Conservation (phyloP, 345 rosid genomes). For the Eucalyptus coolabah region DNA sequence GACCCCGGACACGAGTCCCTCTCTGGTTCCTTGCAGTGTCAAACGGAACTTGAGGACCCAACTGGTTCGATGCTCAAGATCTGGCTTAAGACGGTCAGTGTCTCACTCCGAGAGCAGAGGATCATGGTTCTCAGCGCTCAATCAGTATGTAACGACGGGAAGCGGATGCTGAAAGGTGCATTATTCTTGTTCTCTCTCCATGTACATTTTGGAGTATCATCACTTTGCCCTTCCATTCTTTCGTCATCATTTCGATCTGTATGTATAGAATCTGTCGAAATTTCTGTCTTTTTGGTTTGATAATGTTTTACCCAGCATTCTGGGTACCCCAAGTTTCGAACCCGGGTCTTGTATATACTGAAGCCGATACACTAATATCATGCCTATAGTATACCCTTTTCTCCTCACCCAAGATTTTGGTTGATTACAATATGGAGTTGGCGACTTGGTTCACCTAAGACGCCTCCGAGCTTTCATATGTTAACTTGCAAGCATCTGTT, state of each 20-base stretch:
- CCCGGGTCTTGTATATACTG: neutral
- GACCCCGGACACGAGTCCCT: constrained; percentile 37
- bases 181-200: neutral
- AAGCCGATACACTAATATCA: neutral
- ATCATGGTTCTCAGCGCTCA: constrained; percentile 71
- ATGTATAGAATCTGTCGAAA: neutral
- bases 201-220: neutral
- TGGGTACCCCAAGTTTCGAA: neutral
- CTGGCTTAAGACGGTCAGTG: constrained; percentile 34
- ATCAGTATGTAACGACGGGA: constrained; percentile 55
- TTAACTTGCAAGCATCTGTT: neutral
- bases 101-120: constrained; percentile 34
- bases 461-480: neutral
- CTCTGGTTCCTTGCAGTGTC: constrained; percentile 19
- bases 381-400: neutral
- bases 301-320: neutral
- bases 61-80: constrained; percentile 37
- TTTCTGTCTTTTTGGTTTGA: neutral
- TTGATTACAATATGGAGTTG: neutral
- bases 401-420: neutral
- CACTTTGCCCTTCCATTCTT: neutral
- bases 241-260: neutral
- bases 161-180: constrained; percentile 39
- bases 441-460: neutral
- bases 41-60: constrained; percentile 16